Conservation (phyloP, 805 yeast genomes). For the Cyberlindnera saturnus region DNA sequence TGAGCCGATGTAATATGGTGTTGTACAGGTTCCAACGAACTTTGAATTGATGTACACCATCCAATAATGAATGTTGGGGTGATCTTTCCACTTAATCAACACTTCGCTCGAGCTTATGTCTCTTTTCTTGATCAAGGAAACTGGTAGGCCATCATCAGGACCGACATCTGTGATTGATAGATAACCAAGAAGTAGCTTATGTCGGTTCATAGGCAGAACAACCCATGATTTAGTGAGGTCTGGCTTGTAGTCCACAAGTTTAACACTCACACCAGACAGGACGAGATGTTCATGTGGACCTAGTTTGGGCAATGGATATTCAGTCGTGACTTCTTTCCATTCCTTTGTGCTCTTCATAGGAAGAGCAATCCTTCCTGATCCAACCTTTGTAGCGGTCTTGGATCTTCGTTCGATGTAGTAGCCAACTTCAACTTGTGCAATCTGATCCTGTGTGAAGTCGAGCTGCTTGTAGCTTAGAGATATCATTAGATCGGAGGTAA, state of each 20-base stretch:
- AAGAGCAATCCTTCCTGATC: slow-evolving; percentile 26
- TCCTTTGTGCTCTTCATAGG: slow-evolving; percentile 23
- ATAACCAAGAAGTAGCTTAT: slow-evolving; percentile 1
- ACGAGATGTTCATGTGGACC: slow-evolving; percentile 17
- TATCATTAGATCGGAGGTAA: slow-evolving; percentile 9
- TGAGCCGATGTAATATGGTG: slow-evolving; percentile 5
- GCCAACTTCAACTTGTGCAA: slow-evolving; percentile 25
- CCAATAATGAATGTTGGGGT: slow-evolving; percentile 22
- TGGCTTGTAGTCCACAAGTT: neutral
- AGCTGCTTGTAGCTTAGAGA: slow-evolving; percentile 23
- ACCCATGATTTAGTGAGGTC: slow-evolving; percentile 1
- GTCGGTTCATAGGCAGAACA: slow-evolving; percentile 1
- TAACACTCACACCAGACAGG: slow-evolving; percentile 13
- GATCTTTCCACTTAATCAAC: slow-evolving; percentile 21
- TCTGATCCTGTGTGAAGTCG: slow-evolving; percentile 9
- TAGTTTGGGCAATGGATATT: slow-evolving; percentile 13
- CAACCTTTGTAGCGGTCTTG: slow-evolving; percentile 22
- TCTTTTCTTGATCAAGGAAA: slow-evolving; percentile 4
- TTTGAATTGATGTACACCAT: slow-evolving; percentile 25
- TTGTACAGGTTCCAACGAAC: slow-evolving; percentile 22
- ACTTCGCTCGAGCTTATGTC: slow-evolving; percentile 7
- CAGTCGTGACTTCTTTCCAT: slow-evolving; percentile 15
- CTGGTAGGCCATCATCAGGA: slow-evolving; percentile 3
- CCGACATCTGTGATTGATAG: slow-evolving; percentile 4
- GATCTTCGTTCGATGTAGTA: slow-evolving; percentile 29